Percentiles rank a stretch among this genome's conserved stretches.
phyloP scores from a whole-genome alignment of 768 basidiomycete genomes.

The Pisolithus microcarpus region DNA sequence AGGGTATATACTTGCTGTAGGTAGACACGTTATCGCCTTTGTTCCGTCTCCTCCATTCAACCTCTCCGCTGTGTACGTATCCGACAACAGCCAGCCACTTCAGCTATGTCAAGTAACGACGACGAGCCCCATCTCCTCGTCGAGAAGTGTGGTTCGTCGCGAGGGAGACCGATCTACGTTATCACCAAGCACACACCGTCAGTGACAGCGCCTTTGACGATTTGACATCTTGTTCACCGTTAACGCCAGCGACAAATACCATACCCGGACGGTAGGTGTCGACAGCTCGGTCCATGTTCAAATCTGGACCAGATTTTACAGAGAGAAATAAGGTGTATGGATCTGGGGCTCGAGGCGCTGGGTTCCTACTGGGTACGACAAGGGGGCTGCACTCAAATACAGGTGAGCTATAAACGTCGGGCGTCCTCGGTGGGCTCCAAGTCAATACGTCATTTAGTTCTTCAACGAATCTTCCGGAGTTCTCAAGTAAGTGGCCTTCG shows the following conservation, averaged over 20 bases:
- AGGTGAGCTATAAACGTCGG: conserved; percentile 19
- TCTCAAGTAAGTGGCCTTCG: conserved; percentile 27
- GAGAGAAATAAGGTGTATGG: conserved; percentile 40
- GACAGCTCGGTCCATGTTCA: conserved; percentile 2
- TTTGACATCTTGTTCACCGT: conserved; percentile 11
- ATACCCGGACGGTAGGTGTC: conserved; percentile 27
- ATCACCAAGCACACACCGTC: conserved; percentile 37
- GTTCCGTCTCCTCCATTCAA: conserved; percentile 21
- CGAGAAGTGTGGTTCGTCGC: conserved; percentile 35
- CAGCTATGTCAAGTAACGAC: conserved; percentile 17
- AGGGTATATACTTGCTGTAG: conserved; percentile 23
- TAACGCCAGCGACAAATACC: conserved; percentile 28
- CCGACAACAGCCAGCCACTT: conserved; percentile 6
- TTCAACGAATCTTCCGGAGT: conserved; percentile 33
- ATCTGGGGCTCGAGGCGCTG: conserved; percentile 33
- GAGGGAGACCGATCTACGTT: conserved; percentile 37
- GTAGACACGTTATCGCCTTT: conserved; percentile 23
- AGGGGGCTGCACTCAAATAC: conserved; percentile 36
- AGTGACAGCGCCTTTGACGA: conserved; percentile 17
- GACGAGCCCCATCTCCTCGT: conserved; percentile 32
- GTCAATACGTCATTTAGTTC: conserved; percentile 21
- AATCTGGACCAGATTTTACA: conserved; percentile 5
- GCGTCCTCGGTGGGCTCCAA: not conserved
- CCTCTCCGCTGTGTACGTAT: conserved; percentile 6
- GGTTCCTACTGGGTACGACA: conserved; percentile 35